These are phyloP conservation scores for Cyathus striatus DNA, from an alignment of 768 basidiomycete genomes.

Conservation along the genomic window DNA sequence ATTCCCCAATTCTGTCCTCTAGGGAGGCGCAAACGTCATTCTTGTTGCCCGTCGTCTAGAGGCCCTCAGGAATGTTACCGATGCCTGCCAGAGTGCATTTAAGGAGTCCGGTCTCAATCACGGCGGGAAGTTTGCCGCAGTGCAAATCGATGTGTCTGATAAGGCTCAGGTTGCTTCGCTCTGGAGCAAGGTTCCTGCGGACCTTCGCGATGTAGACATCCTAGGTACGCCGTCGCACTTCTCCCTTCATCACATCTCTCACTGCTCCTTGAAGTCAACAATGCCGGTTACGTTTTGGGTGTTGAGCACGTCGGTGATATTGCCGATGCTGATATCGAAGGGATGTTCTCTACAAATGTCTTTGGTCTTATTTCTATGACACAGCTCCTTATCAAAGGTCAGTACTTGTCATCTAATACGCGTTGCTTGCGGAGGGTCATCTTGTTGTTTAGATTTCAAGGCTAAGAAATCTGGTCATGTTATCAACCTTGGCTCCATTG, in stretches of 20 bases:
- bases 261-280: conserved; percentile 36
- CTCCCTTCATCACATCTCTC: neutral
- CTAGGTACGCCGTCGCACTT: conserved; percentile 49
- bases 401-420: neutral
- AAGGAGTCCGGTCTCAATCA: conserved; percentile 64
- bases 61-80: conserved; percentile 63
- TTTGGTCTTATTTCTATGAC: conserved; percentile 82
- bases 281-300: conserved; percentile 88
- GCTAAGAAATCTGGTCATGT: conserved; percentile 75
- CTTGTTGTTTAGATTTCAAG: conserved; percentile 61
- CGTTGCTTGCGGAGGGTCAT: neutral
- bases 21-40: conserved; percentile 88
- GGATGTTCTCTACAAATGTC: conserved; percentile 80
- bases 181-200: conserved; percentile 64
- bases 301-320: conserved; percentile 83
- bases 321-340: conserved; percentile 70
- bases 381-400: conserved; percentile 64
- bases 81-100: conserved; percentile 64
- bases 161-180: conserved; percentile 64
- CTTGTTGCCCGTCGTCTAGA: conserved; percentile 78
- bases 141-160: conserved; percentile 81
- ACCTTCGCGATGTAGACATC: conserved; percentile 73
- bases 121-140: conserved; percentile 71
- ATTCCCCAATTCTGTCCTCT: too few relatives aligned
- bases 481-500: conserved; percentile 94